These are phyloP conservation scores for Rhodomyrtus psidioides DNA, from an alignment of 441 rosid genomes.

Conservation along the genomic window DNA sequence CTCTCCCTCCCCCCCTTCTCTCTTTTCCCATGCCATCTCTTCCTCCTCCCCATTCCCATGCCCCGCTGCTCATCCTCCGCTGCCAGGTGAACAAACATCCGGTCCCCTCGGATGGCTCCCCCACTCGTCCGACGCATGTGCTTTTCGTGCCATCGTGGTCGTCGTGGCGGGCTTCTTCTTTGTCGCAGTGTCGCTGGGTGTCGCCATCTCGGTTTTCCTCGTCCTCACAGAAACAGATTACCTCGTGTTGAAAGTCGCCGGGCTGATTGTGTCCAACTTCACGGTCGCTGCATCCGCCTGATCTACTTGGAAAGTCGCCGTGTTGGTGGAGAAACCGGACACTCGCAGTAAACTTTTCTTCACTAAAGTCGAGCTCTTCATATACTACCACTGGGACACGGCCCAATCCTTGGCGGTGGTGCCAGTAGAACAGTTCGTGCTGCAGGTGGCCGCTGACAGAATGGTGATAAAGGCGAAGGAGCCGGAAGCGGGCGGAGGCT, in stretches of 20 bases:
- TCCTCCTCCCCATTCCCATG: not conserved
- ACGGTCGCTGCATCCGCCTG: not conserved
- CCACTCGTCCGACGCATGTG: too few species aligned
- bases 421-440: not conserved
- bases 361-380: not conserved
- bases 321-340: not conserved
- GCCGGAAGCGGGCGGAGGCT: too few species aligned
- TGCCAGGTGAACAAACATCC: not conserved
- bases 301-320: not conserved
- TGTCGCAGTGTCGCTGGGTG: too few species aligned
- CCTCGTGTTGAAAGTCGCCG: not conserved
- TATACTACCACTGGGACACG: not conserved
- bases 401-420: not conserved
- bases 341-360: not conserved
- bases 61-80: not conserved
- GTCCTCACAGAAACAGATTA: accelerated
- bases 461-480: not conserved
- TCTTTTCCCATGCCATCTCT: not conserved
- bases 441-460: not conserved
- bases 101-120: too few species aligned
- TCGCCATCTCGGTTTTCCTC: not conserved
- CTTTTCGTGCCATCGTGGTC: accelerated
- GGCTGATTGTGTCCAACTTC: not conserved
- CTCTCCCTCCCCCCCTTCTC: not conserved
- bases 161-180: too few species aligned